Base-by-base conservation (phyloP, 345 rosid species). In the Noccaea caerulescens region DNA sequence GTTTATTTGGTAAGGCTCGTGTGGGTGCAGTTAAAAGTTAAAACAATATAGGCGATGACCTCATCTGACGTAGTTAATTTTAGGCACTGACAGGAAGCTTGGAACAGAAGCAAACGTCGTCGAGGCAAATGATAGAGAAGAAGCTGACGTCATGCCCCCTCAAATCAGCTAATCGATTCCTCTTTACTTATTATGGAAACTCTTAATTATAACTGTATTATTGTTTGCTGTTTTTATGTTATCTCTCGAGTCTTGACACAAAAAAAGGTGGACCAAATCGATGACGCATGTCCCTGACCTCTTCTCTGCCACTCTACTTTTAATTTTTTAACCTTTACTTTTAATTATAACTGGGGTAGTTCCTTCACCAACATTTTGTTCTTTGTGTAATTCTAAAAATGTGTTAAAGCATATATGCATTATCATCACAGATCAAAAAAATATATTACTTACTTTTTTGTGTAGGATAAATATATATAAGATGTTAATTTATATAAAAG, bases 101-200 rank as follows among this genome's bases (percentile, higher is more conserved):
- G 69, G 47, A 34, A 63, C 55, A 52, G 51, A 72, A 72, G 76
- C 70, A 63, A 72, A 63, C 49, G 63, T 51, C 52, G 66, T 53
- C 54, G 56, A 72, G 55, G 69, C 44, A 44, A 64, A 14, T 14
- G 33, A 49, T 52, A 43, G 63, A 56, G 33, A 34, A 34, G 66
- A 65, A 57, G 59, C 10, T 58, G 60, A 66, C 53, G 66, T 49
- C 77, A 63, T 54, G 37, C 69, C 44, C 10, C n/a, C 12, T 23
- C 38, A 12, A 63, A 44, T 43, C 33, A 36, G 64, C 57, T 63
- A 11, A 30, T 65, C 7, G 60, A 70, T 47, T 50, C 14, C 14
- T 61, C 41, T 71, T 16, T 66, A 49, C 72, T 66, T 39, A 5
- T 73, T 73, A 47, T 73, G 66, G 77, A 49, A 73, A 65, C 18